Evolutionary conservation across 164 flowering plant genomes (phyloP).

Genomic region (Liriodendron chinense): DNA sequence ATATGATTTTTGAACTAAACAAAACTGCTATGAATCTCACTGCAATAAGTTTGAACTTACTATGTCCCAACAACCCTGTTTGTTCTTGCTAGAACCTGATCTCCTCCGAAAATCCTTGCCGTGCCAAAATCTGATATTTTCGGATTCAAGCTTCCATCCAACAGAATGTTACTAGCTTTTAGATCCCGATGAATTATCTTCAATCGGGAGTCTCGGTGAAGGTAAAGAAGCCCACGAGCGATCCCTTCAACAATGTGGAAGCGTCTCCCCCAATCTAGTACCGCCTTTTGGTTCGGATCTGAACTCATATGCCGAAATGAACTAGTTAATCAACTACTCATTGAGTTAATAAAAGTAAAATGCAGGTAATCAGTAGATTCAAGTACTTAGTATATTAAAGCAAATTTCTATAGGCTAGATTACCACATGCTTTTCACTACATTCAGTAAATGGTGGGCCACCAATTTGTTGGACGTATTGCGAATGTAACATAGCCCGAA

Average conservation of each 20-base stretch:
- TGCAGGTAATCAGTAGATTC: neutral
- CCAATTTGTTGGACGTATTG: too few relatives aligned
- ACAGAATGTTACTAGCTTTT: conserved; percentile 49
- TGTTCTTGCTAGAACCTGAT: conserved; percentile 26
- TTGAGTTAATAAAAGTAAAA: neutral
- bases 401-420: too few relatives aligned
- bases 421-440: too few relatives aligned
- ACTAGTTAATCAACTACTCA: neutral
- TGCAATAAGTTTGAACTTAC: conserved; percentile 22
- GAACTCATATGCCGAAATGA: neutral
- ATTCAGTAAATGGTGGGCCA: too few relatives aligned
- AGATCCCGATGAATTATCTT: conserved; percentile 57
- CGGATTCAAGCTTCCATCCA: conserved; percentile 43
- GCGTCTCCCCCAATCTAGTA: conserved; percentile 29
- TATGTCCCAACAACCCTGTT: conserved; percentile 34
- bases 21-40: neutral
- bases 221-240: conserved; percentile 56
- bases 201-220: conserved; percentile 55
- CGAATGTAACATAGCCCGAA: too few relatives aligned
- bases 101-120: conserved; percentile 40
- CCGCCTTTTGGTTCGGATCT: conserved; percentile 21
- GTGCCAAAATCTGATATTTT: conserved; percentile 57
- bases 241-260: conserved; percentile 35
- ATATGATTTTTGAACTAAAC: neutral
- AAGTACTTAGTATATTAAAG: neutral